Base-by-base conservation (phyloP, 2,329 filamentous ascomycete species). In the Aspergillus carbonarius region DNA sequence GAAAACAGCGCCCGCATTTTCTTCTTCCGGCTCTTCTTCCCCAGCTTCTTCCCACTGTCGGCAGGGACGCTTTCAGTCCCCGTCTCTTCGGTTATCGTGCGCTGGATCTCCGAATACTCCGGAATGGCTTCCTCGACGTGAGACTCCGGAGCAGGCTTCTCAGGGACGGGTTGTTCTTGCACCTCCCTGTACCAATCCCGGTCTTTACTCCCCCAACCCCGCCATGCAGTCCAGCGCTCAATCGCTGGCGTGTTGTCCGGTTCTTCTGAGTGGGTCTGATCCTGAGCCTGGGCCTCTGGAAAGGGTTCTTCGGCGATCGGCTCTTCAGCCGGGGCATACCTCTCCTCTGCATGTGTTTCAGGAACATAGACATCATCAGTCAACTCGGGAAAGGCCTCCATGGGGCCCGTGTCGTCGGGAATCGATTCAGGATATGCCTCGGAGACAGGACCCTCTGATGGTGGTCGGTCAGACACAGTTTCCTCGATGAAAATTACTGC, bases 11-110 rank as follows among this genome's bases (percentile, higher is more conserved):
- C 23, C n/a, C 51, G 37, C 39, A 42, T 54, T 37, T 34, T 42
- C 51, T 54, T 54, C 51, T 54, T 54, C 3, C 51, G 51, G 37
- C 40, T 42, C 34, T 53, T 53, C 51, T 54, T 54, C 23, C 40
- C 27, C 51, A 42, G 39, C 25, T 54, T 54, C 51, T 44, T 54
- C 13, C 51, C 51, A 13, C 15, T 34, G 10, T 54, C 37, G 2
- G 40, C 37, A 12, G 51, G 37, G 5, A 27, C 27, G 23, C 17
- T 53, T 18, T 54, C 51, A 5, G 34, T 27, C n/a, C 23, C 51
- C 8, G 34, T 40, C 25, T 54, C 51, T 18, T 54, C 51, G 2
- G 51, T 42, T 25, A 27, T 25, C 2, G 40, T 30, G 6, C 37
- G 51, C 25, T 54, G 51, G 27, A 54, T 42, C 39, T 54, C 51